Percentiles rank a stretch among this genome's conserved stretches.
Conservation (phyloP, 139 green algal genomes). For the Chlorella sp. region DNA sequence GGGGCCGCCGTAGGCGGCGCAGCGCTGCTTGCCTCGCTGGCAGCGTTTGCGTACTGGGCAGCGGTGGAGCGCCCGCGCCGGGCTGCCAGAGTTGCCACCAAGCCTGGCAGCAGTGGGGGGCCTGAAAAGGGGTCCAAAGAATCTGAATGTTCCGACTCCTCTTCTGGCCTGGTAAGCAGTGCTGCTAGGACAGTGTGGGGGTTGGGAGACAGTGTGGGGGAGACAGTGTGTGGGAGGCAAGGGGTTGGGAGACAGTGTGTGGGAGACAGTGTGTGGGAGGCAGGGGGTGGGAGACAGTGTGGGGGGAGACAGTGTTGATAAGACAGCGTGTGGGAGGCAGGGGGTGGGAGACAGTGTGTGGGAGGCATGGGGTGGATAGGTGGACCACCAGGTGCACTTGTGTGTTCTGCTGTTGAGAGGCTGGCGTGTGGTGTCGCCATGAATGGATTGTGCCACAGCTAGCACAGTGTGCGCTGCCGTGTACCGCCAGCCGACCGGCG, state of each 20-base stretch:
- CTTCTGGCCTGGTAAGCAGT: neutral
- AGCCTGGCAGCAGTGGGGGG: neutral
- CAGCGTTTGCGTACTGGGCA: neutral
- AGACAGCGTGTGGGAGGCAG: neutral
- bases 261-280: no score
- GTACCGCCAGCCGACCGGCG: neutral
- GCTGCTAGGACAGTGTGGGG: neutral
- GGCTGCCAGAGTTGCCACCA: neutral
- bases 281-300: no score
- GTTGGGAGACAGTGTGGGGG: no score
- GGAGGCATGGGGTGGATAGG: no score
- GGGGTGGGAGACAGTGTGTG: neutral
- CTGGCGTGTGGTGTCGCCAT: neutral
- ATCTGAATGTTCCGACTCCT: neutral
- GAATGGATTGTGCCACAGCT: neutral
- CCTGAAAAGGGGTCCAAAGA: neutral
- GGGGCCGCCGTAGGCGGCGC: neutral
- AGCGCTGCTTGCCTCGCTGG: neutral
- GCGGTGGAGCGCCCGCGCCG: neutral
- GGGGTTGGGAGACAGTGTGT: no score
- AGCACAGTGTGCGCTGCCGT: neutral
- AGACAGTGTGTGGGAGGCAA: neutral
- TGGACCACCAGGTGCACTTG: no score
- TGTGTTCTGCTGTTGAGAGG: neutral
- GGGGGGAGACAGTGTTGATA: no score